phyloP scores from a whole-genome alignment of 441 rosid genomes.

The Pelargonium australe region DNA sequence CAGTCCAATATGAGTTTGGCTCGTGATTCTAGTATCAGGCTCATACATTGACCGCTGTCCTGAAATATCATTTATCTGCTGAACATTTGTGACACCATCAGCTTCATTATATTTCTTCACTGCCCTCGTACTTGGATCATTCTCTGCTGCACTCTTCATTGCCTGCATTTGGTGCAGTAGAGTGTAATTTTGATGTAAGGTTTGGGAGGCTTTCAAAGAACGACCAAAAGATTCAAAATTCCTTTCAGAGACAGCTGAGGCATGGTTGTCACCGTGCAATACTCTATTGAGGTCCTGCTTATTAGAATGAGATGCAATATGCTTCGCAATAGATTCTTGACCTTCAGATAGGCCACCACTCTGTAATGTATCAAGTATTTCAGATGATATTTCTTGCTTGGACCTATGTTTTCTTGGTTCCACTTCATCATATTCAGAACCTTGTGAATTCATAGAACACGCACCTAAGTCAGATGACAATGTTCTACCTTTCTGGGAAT shows the following conservation, averaged over 20 bases:
- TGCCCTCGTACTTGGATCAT: conserved; percentile 40
- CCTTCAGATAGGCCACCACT: conserved; percentile 27
- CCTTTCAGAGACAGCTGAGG: conserved; percentile 33
- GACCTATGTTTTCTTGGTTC: conserved; percentile 24
- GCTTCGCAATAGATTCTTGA: conserved; percentile 19
- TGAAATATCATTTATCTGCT: conserved; percentile 23
- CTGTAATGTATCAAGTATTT: conserved; percentile 24
- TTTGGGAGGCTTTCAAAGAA: conserved; percentile 39
- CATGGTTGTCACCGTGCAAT: conserved; percentile 18
- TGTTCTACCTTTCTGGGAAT: conserved; percentile 31
- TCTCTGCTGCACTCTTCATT: conserved; percentile 36
- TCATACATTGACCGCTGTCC: conserved; percentile 28
- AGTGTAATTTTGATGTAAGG: conserved; percentile 36
- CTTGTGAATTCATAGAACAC: conserved; percentile 24
- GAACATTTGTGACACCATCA: conserved; percentile 30
- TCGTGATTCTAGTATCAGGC: conserved; percentile 22
- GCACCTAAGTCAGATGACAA: conserved; percentile 32
- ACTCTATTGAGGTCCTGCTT: conserved; percentile 22
- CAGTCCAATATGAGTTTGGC: conserved; percentile 22
- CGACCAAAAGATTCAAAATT: conserved; percentile 50
- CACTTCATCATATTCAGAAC: conserved; percentile 22
- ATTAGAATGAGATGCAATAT: conserved; percentile 22
- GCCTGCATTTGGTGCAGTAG: conserved; percentile 42
- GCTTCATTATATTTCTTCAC: conserved; percentile 44
- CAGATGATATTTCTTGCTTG: conserved; percentile 21